Conservation (phyloP, 306 rosid species). For the Delonix regia region DNA sequence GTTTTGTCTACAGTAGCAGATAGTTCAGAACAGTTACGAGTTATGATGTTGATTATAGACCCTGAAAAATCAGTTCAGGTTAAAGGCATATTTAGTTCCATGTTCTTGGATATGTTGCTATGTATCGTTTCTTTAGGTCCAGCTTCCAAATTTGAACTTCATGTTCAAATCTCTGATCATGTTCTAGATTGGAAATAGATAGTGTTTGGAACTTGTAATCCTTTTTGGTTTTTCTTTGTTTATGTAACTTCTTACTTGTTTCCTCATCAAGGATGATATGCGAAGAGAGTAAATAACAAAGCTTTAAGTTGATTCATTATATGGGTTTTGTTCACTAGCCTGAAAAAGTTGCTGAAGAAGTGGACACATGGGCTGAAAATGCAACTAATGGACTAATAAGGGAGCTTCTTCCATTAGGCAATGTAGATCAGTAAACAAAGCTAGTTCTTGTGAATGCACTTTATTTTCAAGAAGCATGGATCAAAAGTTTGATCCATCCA, state of each 20-base stretch:
- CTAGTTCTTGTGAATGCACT: conserved; percentile 41
- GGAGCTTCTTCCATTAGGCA: not conserved
- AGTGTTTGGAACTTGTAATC: too few species aligned
- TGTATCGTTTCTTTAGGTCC: too few species aligned
- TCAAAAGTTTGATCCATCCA: not conserved
- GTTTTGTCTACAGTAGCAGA: too few species aligned
- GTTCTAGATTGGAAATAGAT: too few species aligned
- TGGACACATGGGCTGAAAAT: conserved; percentile 31
- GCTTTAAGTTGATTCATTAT: not conserved
- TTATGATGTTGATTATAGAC: too few species aligned
- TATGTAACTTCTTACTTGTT: not conserved
- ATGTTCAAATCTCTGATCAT: too few species aligned
- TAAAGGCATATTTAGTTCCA: too few species aligned
- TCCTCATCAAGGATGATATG: not conserved
- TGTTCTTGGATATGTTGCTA: too few species aligned
- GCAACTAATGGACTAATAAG: conserved; percentile 18
- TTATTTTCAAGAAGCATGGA: conserved; percentile 38
- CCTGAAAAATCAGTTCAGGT: too few species aligned
- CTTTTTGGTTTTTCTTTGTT: not conserved
- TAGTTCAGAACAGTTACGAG: too few species aligned
- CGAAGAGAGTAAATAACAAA: too few species aligned
- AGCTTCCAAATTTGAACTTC: too few species aligned
- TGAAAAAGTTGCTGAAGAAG: conserved; percentile 3
- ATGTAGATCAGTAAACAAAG: not conserved
- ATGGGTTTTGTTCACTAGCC: not conserved